Percentiles rank a stretch among this genome's conserved stretches.
phyloP scores from a whole-genome alignment of 257 asterid genomes.

The Oldenlandia corymbosa region DNA sequence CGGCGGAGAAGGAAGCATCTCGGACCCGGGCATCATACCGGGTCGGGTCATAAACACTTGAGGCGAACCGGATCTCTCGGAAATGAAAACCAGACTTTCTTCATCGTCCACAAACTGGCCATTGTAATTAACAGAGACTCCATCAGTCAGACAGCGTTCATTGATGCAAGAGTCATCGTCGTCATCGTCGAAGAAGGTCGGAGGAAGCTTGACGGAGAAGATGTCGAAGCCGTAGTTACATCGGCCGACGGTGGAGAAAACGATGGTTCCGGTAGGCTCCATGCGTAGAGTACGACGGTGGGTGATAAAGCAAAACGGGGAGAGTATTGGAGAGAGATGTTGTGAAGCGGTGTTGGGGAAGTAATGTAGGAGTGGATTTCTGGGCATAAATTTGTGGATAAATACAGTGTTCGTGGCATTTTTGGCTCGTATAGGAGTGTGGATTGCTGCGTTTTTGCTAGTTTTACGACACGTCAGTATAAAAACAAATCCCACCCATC shows the following conservation, averaged over 20 bases:
- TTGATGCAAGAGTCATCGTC: constrained; percentile 7
- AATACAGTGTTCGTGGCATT: too few species aligned
- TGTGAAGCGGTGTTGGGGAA: too few species aligned
- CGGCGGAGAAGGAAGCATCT: constrained; percentile 29
- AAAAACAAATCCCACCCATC: too few species aligned
- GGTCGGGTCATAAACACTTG: constrained; percentile 36
- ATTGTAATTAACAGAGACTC: constrained; percentile 54
- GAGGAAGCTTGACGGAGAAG: constrained; percentile 45
- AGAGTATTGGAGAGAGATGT: neutral
- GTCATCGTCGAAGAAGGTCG: too few species aligned
- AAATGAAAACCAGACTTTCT: constrained; percentile 39
- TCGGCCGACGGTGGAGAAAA: constrained; percentile 66
- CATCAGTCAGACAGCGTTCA: constrained; percentile 64
- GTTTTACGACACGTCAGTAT: too few species aligned
- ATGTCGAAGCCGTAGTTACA: constrained; percentile 66
- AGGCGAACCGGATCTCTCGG: constrained; percentile 63
- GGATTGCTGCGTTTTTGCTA: too few species aligned
- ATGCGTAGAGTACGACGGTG: constrained; percentile 14
- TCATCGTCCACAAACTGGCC: constrained; percentile 53
- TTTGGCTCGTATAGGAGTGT: too few species aligned
- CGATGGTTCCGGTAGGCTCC: constrained; percentile 60
- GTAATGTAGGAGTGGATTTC: too few species aligned
- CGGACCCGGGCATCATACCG: constrained; percentile 13
- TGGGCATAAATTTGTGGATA: too few species aligned
- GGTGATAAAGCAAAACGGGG: neutral